These are phyloP conservation scores for Cladophialophora chaetospira DNA, from an alignment of 2,329 filamentous ascomycete genomes.

Conservation along the genomic window DNA sequence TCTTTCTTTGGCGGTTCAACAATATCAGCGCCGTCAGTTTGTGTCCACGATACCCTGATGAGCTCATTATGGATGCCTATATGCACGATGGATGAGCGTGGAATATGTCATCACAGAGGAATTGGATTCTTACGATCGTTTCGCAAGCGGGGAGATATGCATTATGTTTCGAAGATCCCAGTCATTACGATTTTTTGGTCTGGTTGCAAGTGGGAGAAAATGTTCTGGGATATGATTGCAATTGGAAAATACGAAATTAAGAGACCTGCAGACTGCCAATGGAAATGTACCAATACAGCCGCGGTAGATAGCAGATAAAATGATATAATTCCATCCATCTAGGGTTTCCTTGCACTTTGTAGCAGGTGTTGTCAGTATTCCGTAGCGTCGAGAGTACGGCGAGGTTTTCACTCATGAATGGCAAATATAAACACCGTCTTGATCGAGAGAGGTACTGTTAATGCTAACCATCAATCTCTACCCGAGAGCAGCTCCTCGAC, in stretches of 20 bases:
- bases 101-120: constrained; percentile 3
- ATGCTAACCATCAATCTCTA: too few species aligned
- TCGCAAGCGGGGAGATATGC: constrained; percentile 14
- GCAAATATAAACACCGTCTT: too few species aligned
- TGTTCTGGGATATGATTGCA: background rate
- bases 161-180: background rate
- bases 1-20: constrained; percentile 12
- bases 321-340: constrained; percentile 9
- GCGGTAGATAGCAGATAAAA: constrained; percentile 23
- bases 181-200: background rate
- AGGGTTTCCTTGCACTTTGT: background rate
- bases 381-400: too few species aligned
- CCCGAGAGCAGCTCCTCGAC: too few species aligned
- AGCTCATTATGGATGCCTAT: constrained; percentile 11
- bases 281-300: constrained; percentile 23
- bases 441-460: too few species aligned
- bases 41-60: constrained; percentile 12
- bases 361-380: too few species aligned
- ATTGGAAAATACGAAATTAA: background rate
- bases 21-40: constrained; percentile 11
- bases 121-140: constrained; percentile 22
- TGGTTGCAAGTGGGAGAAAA: constrained; percentile 1
- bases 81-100: constrained; percentile 11
- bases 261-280: constrained; percentile 20
- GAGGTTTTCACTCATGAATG: too few species aligned